Conservation (phyloP, 768 basidiomycete genomes). For the Kwoniella shandongensis region DNA sequence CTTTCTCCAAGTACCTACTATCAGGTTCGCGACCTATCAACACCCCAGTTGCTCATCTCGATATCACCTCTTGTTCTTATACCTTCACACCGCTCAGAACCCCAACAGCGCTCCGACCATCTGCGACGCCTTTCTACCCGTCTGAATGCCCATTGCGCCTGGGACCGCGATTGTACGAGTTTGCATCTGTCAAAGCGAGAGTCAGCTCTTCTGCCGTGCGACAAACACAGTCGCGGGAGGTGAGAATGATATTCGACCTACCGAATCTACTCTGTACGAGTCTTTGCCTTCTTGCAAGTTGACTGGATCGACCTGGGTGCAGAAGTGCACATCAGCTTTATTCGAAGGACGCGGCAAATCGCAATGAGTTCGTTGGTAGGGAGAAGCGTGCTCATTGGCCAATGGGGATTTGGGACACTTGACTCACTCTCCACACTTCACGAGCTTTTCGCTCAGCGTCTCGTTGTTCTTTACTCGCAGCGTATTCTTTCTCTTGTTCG, state of each 20-base stretch:
- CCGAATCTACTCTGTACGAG: constrained; percentile 13
- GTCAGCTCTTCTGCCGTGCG: not conserved
- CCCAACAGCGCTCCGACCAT: constrained; percentile 3
- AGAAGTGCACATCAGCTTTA: not conserved
- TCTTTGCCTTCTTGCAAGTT: constrained; percentile 18
- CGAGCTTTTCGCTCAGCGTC: not conserved
- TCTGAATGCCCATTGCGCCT: not conserved
- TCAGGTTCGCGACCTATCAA: no score
- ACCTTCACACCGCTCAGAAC: no score
- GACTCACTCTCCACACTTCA: constrained; percentile 1
- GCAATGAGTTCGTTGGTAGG: no score
- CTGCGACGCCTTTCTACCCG: not conserved
- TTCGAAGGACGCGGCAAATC: no score
- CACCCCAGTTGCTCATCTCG: no score
- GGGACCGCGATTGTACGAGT: not conserved
- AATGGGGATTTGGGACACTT: not conserved
- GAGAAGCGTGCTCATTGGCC: no score
- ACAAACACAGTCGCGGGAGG: not conserved
- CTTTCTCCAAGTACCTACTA: no score
- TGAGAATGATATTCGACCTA: no score
- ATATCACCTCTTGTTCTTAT: no score
- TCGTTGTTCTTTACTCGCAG: not conserved
- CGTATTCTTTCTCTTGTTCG: constrained; percentile 1
- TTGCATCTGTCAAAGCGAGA: not conserved
- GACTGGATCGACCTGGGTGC: constrained; percentile 7